Evolutionary conservation across 805 yeast species (phyloP), one percentile per base, ranked within the genome.

Genomic region (Metschnikowia hibisci): DNA sequence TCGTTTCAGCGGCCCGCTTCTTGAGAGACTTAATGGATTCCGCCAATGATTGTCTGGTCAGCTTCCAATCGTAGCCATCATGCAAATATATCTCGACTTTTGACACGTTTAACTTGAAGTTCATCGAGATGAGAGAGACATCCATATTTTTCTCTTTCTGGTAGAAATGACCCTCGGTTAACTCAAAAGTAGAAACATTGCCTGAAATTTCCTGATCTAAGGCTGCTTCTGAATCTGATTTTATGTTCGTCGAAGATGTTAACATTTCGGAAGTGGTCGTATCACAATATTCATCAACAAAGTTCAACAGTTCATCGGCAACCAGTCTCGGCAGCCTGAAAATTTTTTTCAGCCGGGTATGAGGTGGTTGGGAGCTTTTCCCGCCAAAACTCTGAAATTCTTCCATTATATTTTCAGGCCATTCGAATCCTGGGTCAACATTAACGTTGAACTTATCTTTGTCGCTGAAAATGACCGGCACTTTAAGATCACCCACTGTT

Each of bases 31-130:
- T 76, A 0, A 90, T 81, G 0, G 87, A 84, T n/a, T 73, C 76
- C n/a, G 71, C 67, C 23, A 93, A 82, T 0, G 81, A 71, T 18
- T 69, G 71, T 44, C 95, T 73, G 0, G 98, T 88, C 33, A 78
- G 77, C 43, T 76, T 76, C 95, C 97, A 89, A 54, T 93, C 98
- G 57, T 82, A 93, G 0, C 99, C 99, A 65, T 93, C 99, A 59
- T 77, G 81, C 14, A 91, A 63, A 39, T 71, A 76, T 2, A 84
- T 54, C 1, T 54, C 57, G 0, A 69, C 61, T 37, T 71, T 72
- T 2, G 72, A 58, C 4, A 74, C 55, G 34, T 67, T 66, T 7
- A 70, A 45, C 32, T 63, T 63, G 16, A 69, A 8, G 26, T 49
- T 54, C 6, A 65, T 18, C 4, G 33, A 20, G 20, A 13, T 6